A percentile compares a stretch with the other conserved stretches of the same genome.
These are phyloP conservation scores for Ogataea zsoltii DNA, from an alignment of 805 yeast species.

Conservation along the genomic window DNA sequence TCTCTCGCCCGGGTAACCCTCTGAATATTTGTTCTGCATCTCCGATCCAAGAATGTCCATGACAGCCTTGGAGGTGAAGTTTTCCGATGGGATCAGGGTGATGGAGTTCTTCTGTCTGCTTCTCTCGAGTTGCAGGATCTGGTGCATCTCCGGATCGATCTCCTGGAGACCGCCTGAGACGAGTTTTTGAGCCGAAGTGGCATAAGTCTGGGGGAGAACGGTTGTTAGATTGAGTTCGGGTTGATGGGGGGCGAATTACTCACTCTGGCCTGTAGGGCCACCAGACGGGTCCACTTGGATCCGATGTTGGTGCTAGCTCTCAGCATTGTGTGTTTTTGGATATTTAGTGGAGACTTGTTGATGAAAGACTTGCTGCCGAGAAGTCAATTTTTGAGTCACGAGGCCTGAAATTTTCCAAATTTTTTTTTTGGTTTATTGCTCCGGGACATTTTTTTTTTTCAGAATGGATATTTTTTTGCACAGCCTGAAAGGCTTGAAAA, in stretches of 20 bases:
- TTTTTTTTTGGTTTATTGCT: too few relatives aligned
- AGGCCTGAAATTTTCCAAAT: not conserved
- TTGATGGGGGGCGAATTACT: slow-evolving; percentile 10
- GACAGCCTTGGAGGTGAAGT: slow-evolving; percentile 93
- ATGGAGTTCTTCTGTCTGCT: slow-evolving; percentile 89
- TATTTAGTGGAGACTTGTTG: not conserved
- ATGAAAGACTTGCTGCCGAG: not conserved
- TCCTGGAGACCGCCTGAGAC: slow-evolving; percentile 65
- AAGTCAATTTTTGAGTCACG: not conserved
- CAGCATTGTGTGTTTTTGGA: not conserved
- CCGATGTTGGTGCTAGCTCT: slow-evolving; percentile 2
- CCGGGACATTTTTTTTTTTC: not conserved
- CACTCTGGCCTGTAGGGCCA: slow-evolving; percentile 18
- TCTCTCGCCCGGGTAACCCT: slow-evolving; percentile 97
- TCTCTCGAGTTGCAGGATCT: slow-evolving; percentile 74
- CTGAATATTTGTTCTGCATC: slow-evolving; percentile 97
- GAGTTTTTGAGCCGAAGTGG: slow-evolving; percentile 44
- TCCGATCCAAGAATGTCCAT: slow-evolving; percentile 94
- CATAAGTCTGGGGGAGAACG: slow-evolving; percentile 40
- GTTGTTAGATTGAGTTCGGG: too few relatives aligned
- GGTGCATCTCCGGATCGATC: slow-evolving; percentile 82
- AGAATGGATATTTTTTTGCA: too few relatives aligned
- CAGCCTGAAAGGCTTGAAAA: not conserved
- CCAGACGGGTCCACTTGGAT: not conserved
- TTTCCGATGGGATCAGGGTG: slow-evolving; percentile 92